Percentiles rank a stretch among this genome's conserved stretches.
phyloP scores from a whole-genome alignment of 768 basidiomycete genomes.

The Cystobasidiopsis lactophilus region DNA sequence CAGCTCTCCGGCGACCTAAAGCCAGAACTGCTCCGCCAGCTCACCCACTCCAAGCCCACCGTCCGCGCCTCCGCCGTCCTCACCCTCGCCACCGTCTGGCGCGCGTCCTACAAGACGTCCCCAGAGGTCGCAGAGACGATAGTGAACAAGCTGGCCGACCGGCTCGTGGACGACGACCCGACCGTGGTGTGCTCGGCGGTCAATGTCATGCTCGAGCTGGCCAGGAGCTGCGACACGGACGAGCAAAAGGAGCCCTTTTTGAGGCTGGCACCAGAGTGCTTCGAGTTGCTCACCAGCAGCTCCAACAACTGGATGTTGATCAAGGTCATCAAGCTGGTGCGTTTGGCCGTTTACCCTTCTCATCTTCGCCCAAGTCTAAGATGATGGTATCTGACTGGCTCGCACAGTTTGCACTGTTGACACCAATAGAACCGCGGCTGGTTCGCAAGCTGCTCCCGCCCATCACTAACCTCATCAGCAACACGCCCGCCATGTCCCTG shows the following conservation, averaged over 20 bases:
- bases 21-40: conserved; percentile 59
- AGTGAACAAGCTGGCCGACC: conserved; percentile 19
- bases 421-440: conserved; percentile 74
- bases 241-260: conserved; percentile 48
- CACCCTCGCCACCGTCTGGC: conserved; percentile 23
- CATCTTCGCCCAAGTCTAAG: conserved; percentile 3
- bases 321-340: conserved; percentile 85
- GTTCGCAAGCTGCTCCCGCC: conserved; percentile 86
- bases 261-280: conserved; percentile 69
- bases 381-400: too few relatives aligned
- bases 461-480: conserved; percentile 83
- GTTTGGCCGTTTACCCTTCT: conserved; percentile 15
- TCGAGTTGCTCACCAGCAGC: conserved; percentile 75
- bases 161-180: conserved; percentile 27
- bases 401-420: conserved; percentile 80
- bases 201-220: conserved; percentile 82
- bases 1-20: conserved; percentile 80
- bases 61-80: conserved; percentile 81
- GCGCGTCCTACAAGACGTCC: background rate
- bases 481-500: conserved; percentile 81
- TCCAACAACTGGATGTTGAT: conserved; percentile 99
- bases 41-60: conserved; percentile 67
- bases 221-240: conserved; percentile 27
- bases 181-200: conserved; percentile 74
- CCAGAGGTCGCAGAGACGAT: conserved; percentile 1